Evolutionary conservation across 2,329 filamentous ascomycete genomes (phyloP).

Genomic region (Laburnicola sp.): DNA sequence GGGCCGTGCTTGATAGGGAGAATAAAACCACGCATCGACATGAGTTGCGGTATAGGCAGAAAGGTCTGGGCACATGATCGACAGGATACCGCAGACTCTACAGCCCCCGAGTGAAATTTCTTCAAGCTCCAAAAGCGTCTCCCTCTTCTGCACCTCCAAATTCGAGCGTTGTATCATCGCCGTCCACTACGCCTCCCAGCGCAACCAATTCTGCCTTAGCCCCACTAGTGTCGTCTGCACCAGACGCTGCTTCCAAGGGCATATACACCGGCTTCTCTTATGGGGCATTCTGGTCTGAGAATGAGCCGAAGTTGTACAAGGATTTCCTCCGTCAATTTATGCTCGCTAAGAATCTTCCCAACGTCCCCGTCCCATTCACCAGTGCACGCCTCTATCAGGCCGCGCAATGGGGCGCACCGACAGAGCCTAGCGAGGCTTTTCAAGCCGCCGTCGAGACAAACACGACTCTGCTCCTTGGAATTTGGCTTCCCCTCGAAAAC

Average conservation of each 20-base stretch:
- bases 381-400: slow-evolving; percentile 70
- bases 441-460: slow-evolving; percentile 38
- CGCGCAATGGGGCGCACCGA: slow-evolving; percentile 55
- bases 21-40: background rate
- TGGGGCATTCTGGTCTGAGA: slow-evolving; percentile 30
- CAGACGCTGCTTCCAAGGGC: background rate
- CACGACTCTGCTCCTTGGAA: slow-evolving; percentile 37
- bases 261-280: slow-evolving; percentile 37
- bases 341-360: slow-evolving; percentile 24
- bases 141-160: too few relatives aligned
- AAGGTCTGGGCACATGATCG: background rate
- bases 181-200: too few relatives aligned
- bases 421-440: slow-evolving; percentile 60
- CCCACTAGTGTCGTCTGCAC: background rate
- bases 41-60: background rate
- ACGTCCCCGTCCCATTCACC: slow-evolving; percentile 60
- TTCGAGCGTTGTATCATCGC: too few relatives aligned
- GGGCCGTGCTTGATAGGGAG: background rate
- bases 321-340: slow-evolving; percentile 32
- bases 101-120: background rate
- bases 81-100: background rate
- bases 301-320: slow-evolving; percentile 19
- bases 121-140: too few relatives aligned
- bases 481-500: slow-evolving; percentile 30
- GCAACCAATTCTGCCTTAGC: background rate